phyloP scores from a whole-genome alignment of 192 early-diverging fungal genomes.

The Coemansia sp. region DNA sequence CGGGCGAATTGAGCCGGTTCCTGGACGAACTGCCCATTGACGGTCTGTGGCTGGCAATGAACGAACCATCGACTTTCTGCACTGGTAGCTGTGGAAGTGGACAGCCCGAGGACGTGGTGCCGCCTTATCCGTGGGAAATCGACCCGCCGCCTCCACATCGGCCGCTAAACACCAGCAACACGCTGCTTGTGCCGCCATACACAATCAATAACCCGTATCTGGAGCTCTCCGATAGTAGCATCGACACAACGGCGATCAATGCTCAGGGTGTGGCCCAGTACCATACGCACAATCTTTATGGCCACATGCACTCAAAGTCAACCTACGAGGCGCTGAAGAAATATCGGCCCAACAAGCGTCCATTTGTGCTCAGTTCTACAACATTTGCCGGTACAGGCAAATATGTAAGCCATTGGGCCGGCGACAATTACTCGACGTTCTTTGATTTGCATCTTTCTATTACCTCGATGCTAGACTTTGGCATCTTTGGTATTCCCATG shows the following conservation, averaged over 20 bases:
- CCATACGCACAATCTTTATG: constrained; percentile 60
- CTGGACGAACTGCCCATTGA: constrained; percentile 45
- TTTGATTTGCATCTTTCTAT: constrained; percentile 57
- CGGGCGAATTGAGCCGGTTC: constrained; percentile 38
- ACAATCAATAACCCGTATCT: constrained; percentile 38
- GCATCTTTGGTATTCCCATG: constrained; percentile 68
- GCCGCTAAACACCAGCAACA: constrained; percentile 34
- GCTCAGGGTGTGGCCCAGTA: constrained; percentile 51
- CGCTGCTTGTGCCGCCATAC: constrained; percentile 46
- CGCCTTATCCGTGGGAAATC: constrained; percentile 14
- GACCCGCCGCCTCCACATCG: constrained; percentile 11
- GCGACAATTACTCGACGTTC: constrained; percentile 63
- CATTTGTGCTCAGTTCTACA: constrained; percentile 62
- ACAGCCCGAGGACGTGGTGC: constrained; percentile 10
- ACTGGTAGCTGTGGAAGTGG: constrained; percentile 52
- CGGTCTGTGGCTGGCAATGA: constrained; percentile 71
- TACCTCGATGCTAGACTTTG: constrained; percentile 58
- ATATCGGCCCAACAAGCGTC: constrained; percentile 45
- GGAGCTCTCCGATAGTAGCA: constrained; percentile 49
- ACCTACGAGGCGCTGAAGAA: constrained; percentile 46
- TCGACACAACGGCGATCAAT: constrained; percentile 49
- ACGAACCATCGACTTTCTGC: constrained; percentile 64
- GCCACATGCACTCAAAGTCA: constrained; percentile 55
- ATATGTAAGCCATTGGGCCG: constrained; percentile 33
- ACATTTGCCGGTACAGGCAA: constrained; percentile 63